A percentile compares a stretch with the other conserved stretches of the same genome.
phyloP scores from a whole-genome alignment of 1,284 basidiomycete species.

The Puccinia novopanici region DNA sequence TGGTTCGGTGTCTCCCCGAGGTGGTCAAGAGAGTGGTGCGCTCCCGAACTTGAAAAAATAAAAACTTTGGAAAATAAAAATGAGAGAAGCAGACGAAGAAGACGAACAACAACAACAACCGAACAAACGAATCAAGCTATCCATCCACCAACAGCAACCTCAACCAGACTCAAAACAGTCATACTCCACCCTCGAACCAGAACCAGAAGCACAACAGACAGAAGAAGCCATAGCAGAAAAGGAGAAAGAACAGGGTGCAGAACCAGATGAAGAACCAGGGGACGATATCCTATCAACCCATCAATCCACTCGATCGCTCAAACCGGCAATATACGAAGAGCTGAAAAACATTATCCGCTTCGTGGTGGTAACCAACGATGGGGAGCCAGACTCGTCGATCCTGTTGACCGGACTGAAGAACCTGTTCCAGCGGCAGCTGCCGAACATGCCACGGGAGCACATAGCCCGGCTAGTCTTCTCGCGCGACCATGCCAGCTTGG shows the following conservation, averaged over 20 bases:
- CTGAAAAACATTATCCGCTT: slow-evolving; percentile 81
- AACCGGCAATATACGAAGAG: slow-evolving; percentile 76
- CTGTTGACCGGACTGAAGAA: slow-evolving; percentile 93
- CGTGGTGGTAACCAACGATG: slow-evolving; percentile 81
- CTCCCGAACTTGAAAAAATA: no score
- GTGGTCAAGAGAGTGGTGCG: not conserved
- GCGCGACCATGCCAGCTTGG: slow-evolving; percentile 83
- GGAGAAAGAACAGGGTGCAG: not conserved
- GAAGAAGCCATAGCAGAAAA: no score
- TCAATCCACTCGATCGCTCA: slow-evolving; percentile 52
- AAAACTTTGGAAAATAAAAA: not conserved
- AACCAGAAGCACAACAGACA: not conserved
- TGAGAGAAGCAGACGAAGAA: slow-evolving; percentile 22
- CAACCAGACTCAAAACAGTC: not conserved
- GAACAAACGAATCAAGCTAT: slow-evolving; percentile 18
- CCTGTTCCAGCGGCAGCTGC: slow-evolving; percentile 93
- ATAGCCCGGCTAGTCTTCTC: slow-evolving; percentile 95
- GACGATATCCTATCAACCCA: slow-evolving; percentile 27
- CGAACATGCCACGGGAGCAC: slow-evolving; percentile 99
- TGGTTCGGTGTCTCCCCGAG: no score
- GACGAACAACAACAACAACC: slow-evolving; percentile 25
- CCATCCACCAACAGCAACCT: not conserved
- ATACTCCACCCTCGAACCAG: not conserved
- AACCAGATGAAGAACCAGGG: not conserved
- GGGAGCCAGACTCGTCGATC: slow-evolving; percentile 68